A percentile compares a stretch with the other conserved stretches of the same genome.
phyloP scores from a whole-genome alignment of 2,329 filamentous ascomycete species.

The Endothia cerciana region DNA sequence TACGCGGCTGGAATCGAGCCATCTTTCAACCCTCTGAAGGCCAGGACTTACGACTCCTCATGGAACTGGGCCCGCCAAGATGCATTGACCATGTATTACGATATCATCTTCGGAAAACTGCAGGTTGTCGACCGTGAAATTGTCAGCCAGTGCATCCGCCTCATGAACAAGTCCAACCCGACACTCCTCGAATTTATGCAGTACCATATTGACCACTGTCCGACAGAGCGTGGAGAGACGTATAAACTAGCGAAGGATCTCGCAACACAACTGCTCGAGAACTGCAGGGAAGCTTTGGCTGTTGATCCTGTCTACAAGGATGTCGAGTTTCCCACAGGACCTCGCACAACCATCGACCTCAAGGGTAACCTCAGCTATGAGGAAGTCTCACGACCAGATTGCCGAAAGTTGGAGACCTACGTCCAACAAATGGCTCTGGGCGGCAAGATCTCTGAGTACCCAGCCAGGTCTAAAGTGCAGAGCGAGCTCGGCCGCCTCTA shows the following conservation, averaged over 20 bases:
- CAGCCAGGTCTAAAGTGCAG: constrained; percentile 97
- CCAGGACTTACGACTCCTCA: constrained; percentile 93
- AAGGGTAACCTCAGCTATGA: constrained; percentile 92
- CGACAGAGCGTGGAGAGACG: constrained; percentile 93
- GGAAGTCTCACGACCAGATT: constrained; percentile 83
- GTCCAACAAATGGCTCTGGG: constrained; percentile 98
- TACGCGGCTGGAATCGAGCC: constrained; percentile 95
- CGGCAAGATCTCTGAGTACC: constrained; percentile 98
- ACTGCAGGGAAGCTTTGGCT: constrained; percentile 90
- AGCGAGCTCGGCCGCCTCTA: constrained; percentile 94
- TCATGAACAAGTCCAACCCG: constrained; percentile 99
- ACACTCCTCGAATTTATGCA: constrained; percentile 98
- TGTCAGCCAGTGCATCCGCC: constrained; percentile 96
- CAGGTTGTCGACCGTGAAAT: constrained; percentile 95
- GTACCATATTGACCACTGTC: constrained; percentile 99
- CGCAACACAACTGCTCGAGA: constrained; percentile 90
- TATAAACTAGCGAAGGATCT: constrained; percentile 98
- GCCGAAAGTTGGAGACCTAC: constrained; percentile 97
- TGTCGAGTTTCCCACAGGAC: constrained; percentile 87
- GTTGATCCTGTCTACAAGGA: constrained; percentile 93
- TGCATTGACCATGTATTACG: constrained; percentile 97
- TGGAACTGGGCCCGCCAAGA: constrained; percentile 99
- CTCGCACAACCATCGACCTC: constrained; percentile 88
- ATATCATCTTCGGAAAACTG: constrained; percentile 95
- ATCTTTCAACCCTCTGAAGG: constrained; percentile 90